Conservation (phyloP, 2,329 filamentous ascomycete genomes). For the Nannizziopsis arthrosporioides region DNA sequence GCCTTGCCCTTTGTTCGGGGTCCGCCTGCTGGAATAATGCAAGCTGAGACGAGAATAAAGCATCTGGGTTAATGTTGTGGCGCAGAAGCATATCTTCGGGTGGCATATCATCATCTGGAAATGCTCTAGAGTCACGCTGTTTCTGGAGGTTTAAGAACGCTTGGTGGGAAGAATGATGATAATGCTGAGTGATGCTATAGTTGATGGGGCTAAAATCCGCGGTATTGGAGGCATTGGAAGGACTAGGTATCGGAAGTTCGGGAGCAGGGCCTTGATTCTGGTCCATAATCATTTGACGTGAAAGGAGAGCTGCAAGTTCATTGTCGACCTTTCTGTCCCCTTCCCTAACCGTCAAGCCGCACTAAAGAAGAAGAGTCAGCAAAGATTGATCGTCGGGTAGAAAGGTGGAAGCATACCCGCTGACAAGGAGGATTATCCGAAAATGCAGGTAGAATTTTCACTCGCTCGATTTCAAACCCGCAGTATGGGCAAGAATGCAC, state of each 20-base stretch:
- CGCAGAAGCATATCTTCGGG: conserved; percentile 50
- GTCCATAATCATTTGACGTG: conserved; percentile 58
- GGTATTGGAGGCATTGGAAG: conserved; percentile 11
- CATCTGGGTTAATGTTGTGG: conserved; percentile 57
- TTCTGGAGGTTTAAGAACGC: conserved; percentile 32
- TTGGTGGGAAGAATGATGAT: conserved; percentile 66
- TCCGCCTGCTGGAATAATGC: conserved; percentile 68
- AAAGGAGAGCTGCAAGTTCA: conserved; percentile 70
- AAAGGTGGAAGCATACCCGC: neutral
- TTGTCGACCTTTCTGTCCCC: conserved; percentile 57
- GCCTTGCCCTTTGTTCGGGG: conserved; percentile 56
- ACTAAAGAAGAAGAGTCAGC: conserved; percentile 21
- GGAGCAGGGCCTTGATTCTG: conserved; percentile 22
- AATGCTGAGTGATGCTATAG: conserved; percentile 71
- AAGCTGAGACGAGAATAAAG: conserved; percentile 62
- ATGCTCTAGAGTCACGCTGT: conserved; percentile 13
- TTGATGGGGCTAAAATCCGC: conserved; percentile 41
- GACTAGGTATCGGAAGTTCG: conserved; percentile 24
- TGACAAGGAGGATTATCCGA: conserved; percentile 13
- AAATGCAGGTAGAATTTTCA: conserved; percentile 9
- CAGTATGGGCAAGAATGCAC: conserved; percentile 13
- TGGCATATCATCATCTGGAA: conserved; percentile 30
- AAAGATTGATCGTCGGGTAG: neutral
- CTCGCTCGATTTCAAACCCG: conserved; percentile 11
- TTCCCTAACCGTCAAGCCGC: conserved; percentile 32